These are phyloP conservation scores for Penstemon davidsonii DNA, from an alignment of 257 asterid species.

Conservation along the genomic window DNA sequence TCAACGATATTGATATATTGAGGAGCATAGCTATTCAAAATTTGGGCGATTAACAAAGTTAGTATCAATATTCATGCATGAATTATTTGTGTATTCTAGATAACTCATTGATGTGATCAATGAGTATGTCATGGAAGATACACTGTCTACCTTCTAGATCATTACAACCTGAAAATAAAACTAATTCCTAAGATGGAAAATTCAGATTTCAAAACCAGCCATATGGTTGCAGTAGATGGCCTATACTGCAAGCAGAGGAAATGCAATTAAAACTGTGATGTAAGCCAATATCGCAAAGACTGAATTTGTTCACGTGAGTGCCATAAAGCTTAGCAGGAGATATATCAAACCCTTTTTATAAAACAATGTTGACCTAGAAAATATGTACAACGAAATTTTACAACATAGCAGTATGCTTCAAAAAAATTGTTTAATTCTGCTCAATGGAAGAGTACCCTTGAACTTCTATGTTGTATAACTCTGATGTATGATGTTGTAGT, in stretches of 20 bases:
- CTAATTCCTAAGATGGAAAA: conserved; percentile 1
- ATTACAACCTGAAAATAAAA: background rate
- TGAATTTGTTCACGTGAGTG: background rate
- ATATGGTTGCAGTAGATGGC: background rate
- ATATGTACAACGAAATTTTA: background rate
- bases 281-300: background rate
- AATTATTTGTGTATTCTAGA: background rate
- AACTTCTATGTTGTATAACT: background rate
- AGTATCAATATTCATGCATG: background rate
- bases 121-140: conserved; percentile 4
- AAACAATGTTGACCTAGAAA: background rate
- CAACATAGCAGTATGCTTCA: conserved; percentile 7
- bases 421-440: background rate
- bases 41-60: background rate
- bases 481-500: no score
- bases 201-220: background rate
- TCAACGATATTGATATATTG: background rate
- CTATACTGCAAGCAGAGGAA: background rate
- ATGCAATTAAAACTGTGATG: background rate
- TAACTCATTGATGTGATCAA: background rate
- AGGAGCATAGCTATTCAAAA: background rate
- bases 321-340: background rate
- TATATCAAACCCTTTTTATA: background rate
- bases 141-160: conserved; percentile 4
- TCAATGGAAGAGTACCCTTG: background rate